Base-by-base conservation (phyloP, 192 early-diverging fungal species). In the Jimgerdemannia lactiflua region DNA sequence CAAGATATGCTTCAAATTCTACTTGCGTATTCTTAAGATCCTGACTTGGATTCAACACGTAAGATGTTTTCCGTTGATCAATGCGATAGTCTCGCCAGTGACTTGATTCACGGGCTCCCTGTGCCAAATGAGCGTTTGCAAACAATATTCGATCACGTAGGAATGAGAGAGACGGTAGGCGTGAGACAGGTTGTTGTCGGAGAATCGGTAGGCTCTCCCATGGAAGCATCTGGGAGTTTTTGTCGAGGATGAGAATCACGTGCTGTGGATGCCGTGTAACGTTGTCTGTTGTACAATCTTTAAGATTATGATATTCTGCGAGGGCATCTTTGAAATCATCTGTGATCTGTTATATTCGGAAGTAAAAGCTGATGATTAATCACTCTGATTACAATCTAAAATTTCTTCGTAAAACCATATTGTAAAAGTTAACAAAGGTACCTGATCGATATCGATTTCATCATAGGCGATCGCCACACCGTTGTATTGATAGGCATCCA, bases 41-140 rank as follows among this genome's bases (percentile, higher is more conserved):
- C 18, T 91, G 92, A 29, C 87, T 90, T 2, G 98, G 98, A 84
- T 99, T 99, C 19, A 99, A 83, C 17, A 99, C 82, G 79, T 96
- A 99, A 78, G 86, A 95, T 2, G 87, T 84, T 2, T 82, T 88
- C 20, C 78, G 40, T 1, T 75, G 67, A 71, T 91, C 77, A 18
- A 90, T 79, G 4, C 69, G 70, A 10, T 86, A 42, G 71, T 90
- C 86, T 10, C 42, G 71, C 84, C 84, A 87, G 4, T 42, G 72
- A 3, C 19, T 39, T 18, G 66, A 4, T 20, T 40, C 29, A 3
- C 71, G 65, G 14, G 49, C 19, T 42, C 39, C 49, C 43, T 66
- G 64, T 17, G 40, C 68, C 39, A 72, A 70, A 20, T 72, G 66
- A 1, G 43, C 43, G 3, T 44, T 70, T 9, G 70, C 63, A 42